Evolutionary conservation across 73 alveolate genomes (phyloP), one percentile per base, ranked within the genome.

Genomic region (Paramecium primaurelia): DNA sequence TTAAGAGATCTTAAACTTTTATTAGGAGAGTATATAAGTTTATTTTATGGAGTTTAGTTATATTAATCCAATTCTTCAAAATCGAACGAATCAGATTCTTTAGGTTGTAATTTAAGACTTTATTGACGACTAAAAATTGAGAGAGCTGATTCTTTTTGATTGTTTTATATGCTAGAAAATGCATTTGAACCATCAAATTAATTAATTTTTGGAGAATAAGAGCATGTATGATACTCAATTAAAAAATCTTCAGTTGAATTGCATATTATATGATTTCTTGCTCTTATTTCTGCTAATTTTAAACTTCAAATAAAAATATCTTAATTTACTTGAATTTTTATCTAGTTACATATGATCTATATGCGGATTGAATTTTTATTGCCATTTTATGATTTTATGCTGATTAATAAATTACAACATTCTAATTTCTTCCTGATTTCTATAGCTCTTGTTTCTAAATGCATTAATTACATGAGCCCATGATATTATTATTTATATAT

Each of bases 381-480:
- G 49, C 84, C 84, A 64, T 64, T 18, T 64, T 2, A 64, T 64
- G 84, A 64, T 64, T 28, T 12, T 32, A 34, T 28, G 42, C 25
- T 4, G 11, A 34, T 64, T 32, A 64, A 64, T 7, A 0, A 11
- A 18, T 22, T 0, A 18, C 9, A 8, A n/a, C 3, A 28, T 34
- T 8, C 14, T 54, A 14, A 28, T 32, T 34, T 12, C 42, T 28
- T 11, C 20, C 42, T 11, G 47, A 32, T 34, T 64, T 28, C 22
- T 25, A 12, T 16, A 42, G 49, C 28, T 64, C 84, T 64, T 64
- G 47, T 10, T 34, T 64, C 26, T 64, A 34, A 12, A 64, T 5
- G 84, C 84, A 64, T 64, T 64, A 64, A 64, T 64, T 64, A 34
- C 84, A 64, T 32, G 84, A 64, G 22, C 84, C 84, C 84, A 64